phyloP scores from a whole-genome alignment of 176 grass and related monocot species.

The Aegilops bicornis region DNA sequence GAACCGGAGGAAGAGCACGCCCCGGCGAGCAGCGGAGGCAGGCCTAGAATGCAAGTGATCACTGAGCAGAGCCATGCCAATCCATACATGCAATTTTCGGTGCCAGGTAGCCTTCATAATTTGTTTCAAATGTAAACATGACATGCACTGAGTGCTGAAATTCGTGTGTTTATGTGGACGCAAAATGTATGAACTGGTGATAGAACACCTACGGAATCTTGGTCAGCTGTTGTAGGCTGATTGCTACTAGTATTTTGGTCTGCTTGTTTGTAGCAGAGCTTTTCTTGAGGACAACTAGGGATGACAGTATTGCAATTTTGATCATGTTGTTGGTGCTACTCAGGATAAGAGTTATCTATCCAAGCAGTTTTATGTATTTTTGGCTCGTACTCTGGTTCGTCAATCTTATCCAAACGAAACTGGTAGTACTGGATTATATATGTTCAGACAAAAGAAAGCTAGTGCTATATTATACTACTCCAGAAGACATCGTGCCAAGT shows the following conservation, averaged over 20 bases:
- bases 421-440: not conserved
- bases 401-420: not conserved
- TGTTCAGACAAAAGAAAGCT: not conserved
- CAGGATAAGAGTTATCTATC: not conserved
- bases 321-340: not conserved
- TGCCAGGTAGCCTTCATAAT: constrained; percentile 8
- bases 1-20: constrained; percentile 70
- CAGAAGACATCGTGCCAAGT: not conserved
- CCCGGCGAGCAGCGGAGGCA: constrained; percentile 64
- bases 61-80: too few species aligned
- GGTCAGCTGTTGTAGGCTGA: constrained; percentile 3
- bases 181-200: constrained; percentile 25
- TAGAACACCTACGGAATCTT: not conserved
- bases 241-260: constrained; percentile 14
- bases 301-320: constrained; percentile 14
- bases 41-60: constrained; percentile 68
- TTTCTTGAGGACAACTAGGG: not conserved
- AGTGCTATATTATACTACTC: not conserved
- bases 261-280: constrained; percentile 4
- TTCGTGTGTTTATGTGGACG: constrained; percentile 24
- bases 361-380: not conserved
- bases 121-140: constrained; percentile 30
- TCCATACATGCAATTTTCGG: constrained; percentile 7
- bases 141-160: constrained; percentile 4
- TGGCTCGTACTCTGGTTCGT: not conserved